A percentile compares a stretch with the other conserved stretches of the same genome.
phyloP scores from a whole-genome alignment of 2,329 filamentous ascomycete species.

The Alternaria sp. region DNA sequence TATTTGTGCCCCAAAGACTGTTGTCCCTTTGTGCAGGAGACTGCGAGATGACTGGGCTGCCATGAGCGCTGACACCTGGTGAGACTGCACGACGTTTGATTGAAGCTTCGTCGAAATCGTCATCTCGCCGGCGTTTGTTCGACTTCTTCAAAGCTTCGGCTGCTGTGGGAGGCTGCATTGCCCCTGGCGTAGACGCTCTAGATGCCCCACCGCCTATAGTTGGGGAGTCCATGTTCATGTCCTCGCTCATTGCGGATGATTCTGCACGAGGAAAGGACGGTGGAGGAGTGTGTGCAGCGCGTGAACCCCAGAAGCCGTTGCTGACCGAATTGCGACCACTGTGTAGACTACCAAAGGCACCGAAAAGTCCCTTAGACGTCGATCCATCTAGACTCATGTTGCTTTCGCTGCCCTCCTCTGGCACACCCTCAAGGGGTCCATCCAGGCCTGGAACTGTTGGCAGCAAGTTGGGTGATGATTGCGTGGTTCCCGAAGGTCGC shows the following conservation, averaged over 20 bases:
- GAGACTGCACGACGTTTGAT: slow-evolving; percentile 94
- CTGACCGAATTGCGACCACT: slow-evolving; percentile 78
- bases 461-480: slow-evolving; percentile 72
- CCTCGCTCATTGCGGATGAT: slow-evolving; percentile 67
- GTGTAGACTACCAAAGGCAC: slow-evolving; percentile 79
- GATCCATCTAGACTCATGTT: slow-evolving; percentile 63
- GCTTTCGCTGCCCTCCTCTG: slow-evolving; percentile 66
- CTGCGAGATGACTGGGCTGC: slow-evolving; percentile 82
- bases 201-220: slow-evolving; percentile 41
- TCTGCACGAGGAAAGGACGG: slow-evolving; percentile 64
- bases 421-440: slow-evolving; percentile 72
- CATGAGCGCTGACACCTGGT: slow-evolving; percentile 88
- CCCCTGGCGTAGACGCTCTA: slow-evolving; percentile 49
- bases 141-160: slow-evolving; percentile 54
- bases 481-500: slow-evolving; percentile 63
- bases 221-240: slow-evolving; percentile 77
- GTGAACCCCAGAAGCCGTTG: slow-evolving; percentile 79
- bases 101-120: slow-evolving; percentile 85
- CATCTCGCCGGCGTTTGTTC: slow-evolving; percentile 82
- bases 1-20: slow-evolving; percentile 75
- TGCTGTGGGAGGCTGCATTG: slow-evolving; percentile 48
- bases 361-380: slow-evolving; percentile 59
- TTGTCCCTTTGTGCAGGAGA: slow-evolving; percentile 79
- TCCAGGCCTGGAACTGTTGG: slow-evolving; percentile 63
- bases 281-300: slow-evolving; percentile 66